phyloP scores from a whole-genome alignment of 345 rosid species.

The Eucalyptus paniculata region DNA sequence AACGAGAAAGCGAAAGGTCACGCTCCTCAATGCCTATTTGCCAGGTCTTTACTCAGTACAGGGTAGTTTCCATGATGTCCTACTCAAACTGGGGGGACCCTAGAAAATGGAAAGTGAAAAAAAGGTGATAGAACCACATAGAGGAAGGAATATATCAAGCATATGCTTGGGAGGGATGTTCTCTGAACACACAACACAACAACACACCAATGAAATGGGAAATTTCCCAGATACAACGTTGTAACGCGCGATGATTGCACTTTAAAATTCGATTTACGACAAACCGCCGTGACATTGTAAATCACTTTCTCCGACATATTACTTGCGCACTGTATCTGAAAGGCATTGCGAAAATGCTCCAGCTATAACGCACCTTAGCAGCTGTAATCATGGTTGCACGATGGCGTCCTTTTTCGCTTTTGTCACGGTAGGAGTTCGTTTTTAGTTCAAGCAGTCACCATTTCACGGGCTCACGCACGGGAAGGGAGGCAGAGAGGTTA shows the following conservation, averaged over 20 bases:
- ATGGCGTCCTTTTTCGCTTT: neutral
- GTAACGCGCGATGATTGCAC: neutral
- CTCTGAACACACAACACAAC: neutral
- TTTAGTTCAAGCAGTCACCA: neutral
- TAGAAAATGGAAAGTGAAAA: neutral
- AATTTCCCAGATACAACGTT: neutral
- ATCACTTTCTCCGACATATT: neutral
- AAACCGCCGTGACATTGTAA: neutral
- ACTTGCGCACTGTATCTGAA: neutral
- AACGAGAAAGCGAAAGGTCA: neutral
- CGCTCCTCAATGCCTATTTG: neutral
- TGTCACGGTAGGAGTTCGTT: neutral
- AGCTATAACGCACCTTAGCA: neutral
- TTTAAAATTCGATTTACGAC: neutral
- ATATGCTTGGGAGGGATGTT: neutral
- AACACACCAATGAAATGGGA: neutral
- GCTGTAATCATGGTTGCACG: neutral
- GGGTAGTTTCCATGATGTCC: neutral
- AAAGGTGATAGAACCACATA: too few species aligned
- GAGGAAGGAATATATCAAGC: neutral
- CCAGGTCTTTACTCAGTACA: neutral
- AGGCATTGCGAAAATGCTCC: neutral
- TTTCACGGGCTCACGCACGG: too few species aligned
- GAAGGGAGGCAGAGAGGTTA: neutral
- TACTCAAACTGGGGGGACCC: neutral